Evolutionary conservation across 2,329 filamentous ascomycete genomes (phyloP), one percentile per base, ranked within the genome.

Genomic region (Dactylonectria macrodidyma): DNA sequence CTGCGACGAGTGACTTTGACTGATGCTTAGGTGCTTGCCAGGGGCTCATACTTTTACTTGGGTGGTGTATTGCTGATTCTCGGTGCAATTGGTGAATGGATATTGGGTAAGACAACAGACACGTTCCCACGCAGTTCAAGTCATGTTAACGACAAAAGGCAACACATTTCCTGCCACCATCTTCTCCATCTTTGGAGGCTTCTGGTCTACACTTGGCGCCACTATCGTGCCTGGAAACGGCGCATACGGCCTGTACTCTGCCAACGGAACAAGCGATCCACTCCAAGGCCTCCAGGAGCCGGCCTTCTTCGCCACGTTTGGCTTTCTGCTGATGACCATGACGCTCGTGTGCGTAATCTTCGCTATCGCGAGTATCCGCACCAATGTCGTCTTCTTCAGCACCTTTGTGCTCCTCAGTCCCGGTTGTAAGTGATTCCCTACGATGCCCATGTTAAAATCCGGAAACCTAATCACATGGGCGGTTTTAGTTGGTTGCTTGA

Each of bases 11-110:
- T 11, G 19, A 16, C 16, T n/a, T 19, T 3, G 16, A 46, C 6
- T 8, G 1, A 46, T 11, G 9, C 14, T 46, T 46, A 22, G 19
- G 19, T 16, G 10, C 16, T 16, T 2, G 22, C 3, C 7, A 59
- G 57, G 8, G 81, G 81, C 9, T 72, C 76, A 4, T 82, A 81
- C 68, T 78, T 81, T 64, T 84, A 81, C 68, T 77, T 85, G 12
- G 84, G 84, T 12, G 84, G 84, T 3, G 67, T 85, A 5, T 74
- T 85, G 22, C 77, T 85, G 66, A 70, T 84, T 12, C 71, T 86
- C 8, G 82, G 81, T 1, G 83, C 82, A n/a, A 71, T 86, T 11
- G 78, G 86, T 14, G 85, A 87, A 71, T 86, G 84, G 66, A 75
- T 86, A 46, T 74, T 86, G 1, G 85, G 73, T 75, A 71, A 33